These are phyloP conservation scores for Perilla frutescens DNA, from an alignment of 257 asterid genomes.

Conservation along the genomic window DNA sequence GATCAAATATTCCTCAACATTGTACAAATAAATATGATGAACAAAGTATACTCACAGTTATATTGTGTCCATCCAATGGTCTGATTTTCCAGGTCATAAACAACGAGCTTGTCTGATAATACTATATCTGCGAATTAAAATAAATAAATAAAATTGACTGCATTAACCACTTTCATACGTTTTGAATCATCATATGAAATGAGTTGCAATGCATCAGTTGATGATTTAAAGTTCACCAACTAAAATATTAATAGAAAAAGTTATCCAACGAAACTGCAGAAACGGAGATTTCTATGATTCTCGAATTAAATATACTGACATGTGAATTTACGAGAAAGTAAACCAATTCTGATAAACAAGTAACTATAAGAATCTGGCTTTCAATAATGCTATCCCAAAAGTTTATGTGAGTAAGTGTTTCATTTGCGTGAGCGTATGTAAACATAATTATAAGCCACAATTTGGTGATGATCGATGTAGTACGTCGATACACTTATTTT, in stretches of 20 bases:
- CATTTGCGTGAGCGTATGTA: neutral
- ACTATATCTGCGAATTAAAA: conserved; percentile 53
- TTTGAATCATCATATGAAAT: neutral
- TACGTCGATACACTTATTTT: neutral
- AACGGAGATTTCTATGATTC: neutral
- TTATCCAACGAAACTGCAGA: neutral
- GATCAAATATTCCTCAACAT: too few relatives aligned
- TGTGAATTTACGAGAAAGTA: neutral
- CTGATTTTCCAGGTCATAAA: conserved; percentile 78
- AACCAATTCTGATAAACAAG: neutral
- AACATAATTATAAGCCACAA: neutral
- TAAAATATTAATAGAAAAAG: neutral
- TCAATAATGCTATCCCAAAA: too few relatives aligned
- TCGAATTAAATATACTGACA: too few relatives aligned
- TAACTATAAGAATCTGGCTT: too few relatives aligned
- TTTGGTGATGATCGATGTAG: neutral
- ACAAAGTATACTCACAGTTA: conserved; percentile 62
- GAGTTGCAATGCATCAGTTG: neutral
- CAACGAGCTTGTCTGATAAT: conserved; percentile 68
- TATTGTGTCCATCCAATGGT: conserved; percentile 81
- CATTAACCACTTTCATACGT: neutral
- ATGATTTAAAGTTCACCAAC: neutral
- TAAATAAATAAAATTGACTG: neutral
- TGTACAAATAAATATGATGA: too few relatives aligned
- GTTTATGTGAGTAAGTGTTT: neutral